These are phyloP conservation scores for Ascoidea rubescens DNA, from an alignment of 805 yeast genomes.

Conservation along the genomic window DNA sequence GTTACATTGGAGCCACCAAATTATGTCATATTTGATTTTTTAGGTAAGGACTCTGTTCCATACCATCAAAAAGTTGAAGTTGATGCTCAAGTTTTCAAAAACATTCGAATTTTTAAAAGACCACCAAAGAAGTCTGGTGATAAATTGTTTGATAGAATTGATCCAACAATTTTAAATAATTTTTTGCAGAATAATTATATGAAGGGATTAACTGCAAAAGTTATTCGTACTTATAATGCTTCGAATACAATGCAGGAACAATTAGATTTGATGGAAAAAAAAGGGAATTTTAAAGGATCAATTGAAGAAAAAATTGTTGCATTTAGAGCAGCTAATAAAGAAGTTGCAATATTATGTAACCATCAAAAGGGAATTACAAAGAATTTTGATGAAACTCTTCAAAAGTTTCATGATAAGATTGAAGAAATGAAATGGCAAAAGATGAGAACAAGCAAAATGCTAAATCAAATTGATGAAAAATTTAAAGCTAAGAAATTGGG, in stretches of 20 bases:
- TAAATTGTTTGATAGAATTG: slow-evolving; percentile 81
- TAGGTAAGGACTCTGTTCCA: slow-evolving; percentile 92
- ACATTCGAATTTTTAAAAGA: slow-evolving; percentile 74
- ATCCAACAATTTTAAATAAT: slow-evolving; percentile 70
- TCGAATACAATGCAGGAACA: slow-evolving; percentile 96
- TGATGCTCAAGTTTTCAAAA: slow-evolving; percentile 82
- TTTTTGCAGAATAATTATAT: slow-evolving; percentile 70
- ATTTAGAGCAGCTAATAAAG: slow-evolving; percentile 89
- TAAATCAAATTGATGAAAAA: slow-evolving; percentile 47
- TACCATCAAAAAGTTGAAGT: slow-evolving; percentile 89
- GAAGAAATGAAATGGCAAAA: slow-evolving; percentile 80
- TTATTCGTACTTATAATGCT: slow-evolving; percentile 94
- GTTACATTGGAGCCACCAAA: slow-evolving; percentile 75
- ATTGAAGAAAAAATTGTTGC: slow-evolving; percentile 77
- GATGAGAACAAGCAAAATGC: slow-evolving; percentile 56
- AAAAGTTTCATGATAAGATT: slow-evolving; percentile 62
- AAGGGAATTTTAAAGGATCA: slow-evolving; percentile 39
- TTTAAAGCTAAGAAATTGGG: slow-evolving; percentile 38
- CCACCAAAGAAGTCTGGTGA: slow-evolving; percentile 87
- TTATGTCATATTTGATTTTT: slow-evolving; percentile 76
- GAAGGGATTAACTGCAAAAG: slow-evolving; percentile 92
- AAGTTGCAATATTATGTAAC: slow-evolving; percentile 91
- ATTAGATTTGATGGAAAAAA: slow-evolving; percentile 64
- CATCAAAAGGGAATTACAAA: slow-evolving; percentile 91
- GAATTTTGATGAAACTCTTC: slow-evolving; percentile 69